Evolutionary conservation across 1,284 basidiomycete genomes (phyloP), one percentile per base, ranked within the genome.

Genomic region (Pyrrhoderma lamaoense): DNA sequence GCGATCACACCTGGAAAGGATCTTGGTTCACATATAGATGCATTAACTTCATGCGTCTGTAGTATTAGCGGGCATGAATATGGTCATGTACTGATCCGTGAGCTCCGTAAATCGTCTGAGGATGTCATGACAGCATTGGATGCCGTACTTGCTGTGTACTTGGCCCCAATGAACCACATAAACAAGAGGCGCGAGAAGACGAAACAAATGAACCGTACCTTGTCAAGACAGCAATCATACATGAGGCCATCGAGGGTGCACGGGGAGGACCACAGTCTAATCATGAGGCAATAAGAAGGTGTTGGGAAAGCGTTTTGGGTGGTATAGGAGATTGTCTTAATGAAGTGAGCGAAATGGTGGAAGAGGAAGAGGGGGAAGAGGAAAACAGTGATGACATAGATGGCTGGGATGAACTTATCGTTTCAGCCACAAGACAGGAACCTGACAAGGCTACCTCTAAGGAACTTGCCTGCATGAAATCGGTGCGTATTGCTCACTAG

Each of bases 351-450:
- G 74, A 74, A 49, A 76, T 84, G 68, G 63, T 79, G 49, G 70
- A 76, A 39, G 65, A 72, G 19, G 65, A 63, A 8, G 62, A 52
- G 2, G 54, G 49, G 0, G 59, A 56, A 8, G 61, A 58, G 3
- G 62, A 57, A 2, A 22, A n/a, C n/a, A 60, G 58, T 8, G 65
- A 58, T 13, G 62, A 69, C 39, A 38, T 64, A 11, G 78, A 81
- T 59, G 84, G 80, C 8, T 85, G 82, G 82, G 76, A 75, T 53
- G 85, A 85, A 56, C 66, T 85, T 9, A 60, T 27, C 40, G 43
- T 46, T 34, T 9, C 46, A 38, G 53, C 19, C 25, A 19, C 47
- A 16, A 27, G 47, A 11, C 21, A 50, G 9, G 35, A 22, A 19
- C 42, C 38, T 45, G 35, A 51, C 36, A 61, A 62, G 46, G 58